phyloP scores from a whole-genome alignment of 345 rosid genomes.

The Mangifera indica region DNA sequence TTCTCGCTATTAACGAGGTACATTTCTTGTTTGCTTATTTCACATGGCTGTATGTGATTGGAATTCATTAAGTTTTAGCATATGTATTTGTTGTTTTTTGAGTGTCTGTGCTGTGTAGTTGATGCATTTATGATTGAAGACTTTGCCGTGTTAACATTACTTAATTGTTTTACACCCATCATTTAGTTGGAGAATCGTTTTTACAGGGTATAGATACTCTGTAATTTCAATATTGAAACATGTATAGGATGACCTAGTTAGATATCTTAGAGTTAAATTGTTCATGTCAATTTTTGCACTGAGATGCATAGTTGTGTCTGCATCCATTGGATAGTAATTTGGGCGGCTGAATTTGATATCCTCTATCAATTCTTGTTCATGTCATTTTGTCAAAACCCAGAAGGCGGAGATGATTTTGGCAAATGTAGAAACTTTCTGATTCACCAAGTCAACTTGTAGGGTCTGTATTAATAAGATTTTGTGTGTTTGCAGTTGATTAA shows the following conservation, averaged over 20 bases:
- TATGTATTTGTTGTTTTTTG: no score
- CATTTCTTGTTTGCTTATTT: background rate
- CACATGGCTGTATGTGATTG: background rate
- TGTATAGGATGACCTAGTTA: background rate
- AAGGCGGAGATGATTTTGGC: background rate
- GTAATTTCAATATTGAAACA: background rate
- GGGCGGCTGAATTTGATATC: no score
- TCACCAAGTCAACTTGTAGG: no score
- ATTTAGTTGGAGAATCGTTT: background rate
- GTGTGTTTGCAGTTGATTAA: background rate
- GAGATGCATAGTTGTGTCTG: background rate
- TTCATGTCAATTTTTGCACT: no score
- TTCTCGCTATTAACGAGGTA: constrained; percentile 25
- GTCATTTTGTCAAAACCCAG: background rate
- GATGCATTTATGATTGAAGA: no score
- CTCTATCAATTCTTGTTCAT: background rate
- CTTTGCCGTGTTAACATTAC: no score
- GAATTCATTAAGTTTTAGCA: background rate
- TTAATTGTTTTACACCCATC: no score
- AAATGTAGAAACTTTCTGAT: background rate
- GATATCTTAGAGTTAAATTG: background rate
- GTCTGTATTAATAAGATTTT: background rate
- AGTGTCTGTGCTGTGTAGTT: no score
- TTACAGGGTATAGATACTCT: background rate
- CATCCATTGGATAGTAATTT: background rate